A percentile compares a stretch with the other conserved stretches of the same genome.
Evolutionary conservation across 352 stramenopile genomes (phyloP).

Genomic region (Globisporangium acanthophoron): DNA sequence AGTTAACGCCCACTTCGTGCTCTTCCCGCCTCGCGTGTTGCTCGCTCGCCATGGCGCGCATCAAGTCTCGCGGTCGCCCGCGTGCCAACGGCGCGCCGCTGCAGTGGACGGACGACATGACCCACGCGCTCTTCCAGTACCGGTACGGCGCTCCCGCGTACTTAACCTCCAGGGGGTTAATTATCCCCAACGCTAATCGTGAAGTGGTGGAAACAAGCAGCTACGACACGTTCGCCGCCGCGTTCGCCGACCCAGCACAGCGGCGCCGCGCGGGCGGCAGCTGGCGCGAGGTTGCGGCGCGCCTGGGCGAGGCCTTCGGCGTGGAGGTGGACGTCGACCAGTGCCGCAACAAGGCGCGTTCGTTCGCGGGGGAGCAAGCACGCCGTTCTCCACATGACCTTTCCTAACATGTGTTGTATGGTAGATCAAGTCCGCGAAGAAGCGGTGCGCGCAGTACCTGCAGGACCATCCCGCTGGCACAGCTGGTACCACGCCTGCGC

Average conservation of each 20-base stretch:
- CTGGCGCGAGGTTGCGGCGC: neutral
- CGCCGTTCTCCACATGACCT: neutral
- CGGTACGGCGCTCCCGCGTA: neutral
- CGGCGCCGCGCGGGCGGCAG: too few relatives aligned
- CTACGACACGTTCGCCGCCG: neutral
- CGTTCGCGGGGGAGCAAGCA: too few relatives aligned
- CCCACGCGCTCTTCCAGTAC: conserved; percentile 1
- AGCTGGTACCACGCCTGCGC: too few relatives aligned
- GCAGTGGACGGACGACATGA: conserved; percentile 3
- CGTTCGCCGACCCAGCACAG: neutral
- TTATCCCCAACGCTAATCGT: neutral
- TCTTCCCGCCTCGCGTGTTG: too few relatives aligned
- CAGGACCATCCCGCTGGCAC: neutral
- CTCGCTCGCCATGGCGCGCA: neutral
- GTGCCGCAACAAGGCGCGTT: conserved; percentile 7
- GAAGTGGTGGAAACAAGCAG: too few relatives aligned
- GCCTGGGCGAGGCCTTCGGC: neutral
- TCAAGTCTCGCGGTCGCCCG: neutral
- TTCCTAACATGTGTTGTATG: too few relatives aligned
- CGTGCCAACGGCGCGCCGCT: neutral
- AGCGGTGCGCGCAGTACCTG: neutral
- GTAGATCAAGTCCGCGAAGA: neutral
- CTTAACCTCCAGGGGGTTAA: too few relatives aligned
- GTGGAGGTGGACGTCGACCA: neutral
- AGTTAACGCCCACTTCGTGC: too few relatives aligned